phyloP scores from a whole-genome alignment of 495 filamentous ascomycete genomes.

The Barbatosphaeria neglecta region DNA sequence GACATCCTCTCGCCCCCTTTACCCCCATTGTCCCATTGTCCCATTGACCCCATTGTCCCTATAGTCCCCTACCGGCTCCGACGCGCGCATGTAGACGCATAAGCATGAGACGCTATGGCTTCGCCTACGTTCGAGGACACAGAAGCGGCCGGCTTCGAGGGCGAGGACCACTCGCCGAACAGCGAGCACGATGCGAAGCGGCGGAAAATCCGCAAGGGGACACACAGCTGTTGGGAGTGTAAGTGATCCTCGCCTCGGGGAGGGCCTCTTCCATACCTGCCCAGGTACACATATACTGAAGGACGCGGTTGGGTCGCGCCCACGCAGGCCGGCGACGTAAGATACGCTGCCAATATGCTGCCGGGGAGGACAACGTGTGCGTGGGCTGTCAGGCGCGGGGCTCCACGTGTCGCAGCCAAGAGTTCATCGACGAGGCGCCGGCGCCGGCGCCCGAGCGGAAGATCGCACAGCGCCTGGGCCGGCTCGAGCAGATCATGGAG shows the following conservation, averaged over 20 bases:
- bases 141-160: not conserved
- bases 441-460: constrained; percentile 20
- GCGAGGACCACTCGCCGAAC: not conserved
- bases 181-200: constrained; percentile 5
- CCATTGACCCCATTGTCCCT: no score
- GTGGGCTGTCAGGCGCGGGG: constrained; percentile 34
- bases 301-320: no score
- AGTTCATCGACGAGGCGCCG: constrained; percentile 29
- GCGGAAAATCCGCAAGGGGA: constrained; percentile 29
- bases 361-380: constrained; percentile 25
- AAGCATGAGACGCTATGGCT: no score
- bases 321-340: constrained; percentile 32
- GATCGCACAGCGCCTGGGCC: constrained; percentile 31
- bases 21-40: no score
- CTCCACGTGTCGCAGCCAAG: constrained; percentile 37
- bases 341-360: constrained; percentile 31
- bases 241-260: no score
- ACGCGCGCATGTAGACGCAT: no score
- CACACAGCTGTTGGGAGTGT: constrained; percentile 34
- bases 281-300: no score
- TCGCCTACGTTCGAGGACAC: not conserved
- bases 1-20: no score
- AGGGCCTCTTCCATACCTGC: no score
- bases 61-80: no score
- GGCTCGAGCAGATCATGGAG: constrained; percentile 35